phyloP scores from a whole-genome alignment of 495 filamentous ascomycete species.

The Penicillium parvum region DNA sequence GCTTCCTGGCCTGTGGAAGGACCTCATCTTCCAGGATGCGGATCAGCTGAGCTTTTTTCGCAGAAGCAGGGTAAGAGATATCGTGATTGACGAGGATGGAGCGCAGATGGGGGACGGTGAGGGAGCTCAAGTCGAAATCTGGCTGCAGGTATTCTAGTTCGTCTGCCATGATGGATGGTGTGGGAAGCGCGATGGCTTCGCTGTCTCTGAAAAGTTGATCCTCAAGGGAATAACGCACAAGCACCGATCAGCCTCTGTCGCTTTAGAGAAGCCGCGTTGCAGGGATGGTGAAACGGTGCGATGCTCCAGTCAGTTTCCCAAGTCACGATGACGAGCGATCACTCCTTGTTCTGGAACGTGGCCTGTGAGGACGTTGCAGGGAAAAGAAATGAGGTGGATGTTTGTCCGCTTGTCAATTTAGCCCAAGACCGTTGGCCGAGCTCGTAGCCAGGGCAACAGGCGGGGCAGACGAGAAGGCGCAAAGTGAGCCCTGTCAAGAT shows the following conservation, averaged over 20 bases:
- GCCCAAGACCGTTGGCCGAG: constrained; percentile 15
- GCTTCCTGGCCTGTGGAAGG: constrained; percentile 67
- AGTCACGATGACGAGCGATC: constrained; percentile 19
- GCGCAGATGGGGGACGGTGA: constrained; percentile 82
- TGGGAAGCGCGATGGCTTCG: background rate
- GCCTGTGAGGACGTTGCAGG: constrained; percentile 7
- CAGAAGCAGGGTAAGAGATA: constrained; percentile 74
- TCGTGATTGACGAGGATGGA: constrained; percentile 85
- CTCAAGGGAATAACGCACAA: no score
- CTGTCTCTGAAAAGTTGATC: background rate
- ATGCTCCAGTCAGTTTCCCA: constrained; percentile 11
- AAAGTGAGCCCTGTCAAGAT: no score
- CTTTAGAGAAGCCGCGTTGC: background rate
- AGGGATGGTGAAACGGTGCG: constrained; percentile 4
- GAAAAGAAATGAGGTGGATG: constrained; percentile 12
- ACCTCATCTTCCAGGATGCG: constrained; percentile 78
- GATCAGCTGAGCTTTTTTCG: constrained; percentile 85
- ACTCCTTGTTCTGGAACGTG: constrained; percentile 19
- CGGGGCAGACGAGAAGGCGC: constrained; percentile 14
- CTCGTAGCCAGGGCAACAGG: constrained; percentile 41
- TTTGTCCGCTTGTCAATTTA: constrained; percentile 29
- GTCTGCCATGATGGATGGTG: constrained; percentile 54
- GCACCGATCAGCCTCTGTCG: no score
- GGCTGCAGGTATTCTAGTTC: constrained; percentile 75
- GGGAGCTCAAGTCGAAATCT: constrained; percentile 74